A percentile compares a stretch with the other conserved stretches of the same genome.
These are phyloP conservation scores for Porogramme epimiltina DNA, from an alignment of 1,284 basidiomycete genomes.

Conservation along the genomic window DNA sequence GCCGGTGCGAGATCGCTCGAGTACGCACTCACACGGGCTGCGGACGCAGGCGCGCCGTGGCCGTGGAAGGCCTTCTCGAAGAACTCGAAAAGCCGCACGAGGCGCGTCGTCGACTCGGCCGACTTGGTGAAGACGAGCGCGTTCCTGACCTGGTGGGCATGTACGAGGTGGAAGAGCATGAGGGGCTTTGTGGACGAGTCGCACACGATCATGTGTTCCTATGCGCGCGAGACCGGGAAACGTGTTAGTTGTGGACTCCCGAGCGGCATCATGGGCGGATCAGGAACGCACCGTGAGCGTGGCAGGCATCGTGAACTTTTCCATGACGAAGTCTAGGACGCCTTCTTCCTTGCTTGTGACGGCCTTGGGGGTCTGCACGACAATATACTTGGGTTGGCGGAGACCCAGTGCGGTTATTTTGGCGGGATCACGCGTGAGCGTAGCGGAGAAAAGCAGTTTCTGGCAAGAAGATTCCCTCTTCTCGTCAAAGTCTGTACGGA, in stretches of 20 bases:
- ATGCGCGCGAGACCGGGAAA: background rate
- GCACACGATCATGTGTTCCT: slow-evolving; percentile 91
- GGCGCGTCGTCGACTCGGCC: slow-evolving; percentile 85
- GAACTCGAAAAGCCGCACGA: slow-evolving; percentile 83
- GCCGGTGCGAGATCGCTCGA: slow-evolving; percentile 82
- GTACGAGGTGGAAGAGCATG: slow-evolving; percentile 85
- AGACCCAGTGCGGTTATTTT: slow-evolving; percentile 87
- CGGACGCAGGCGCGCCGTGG: slow-evolving; percentile 39
- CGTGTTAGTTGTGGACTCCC: no score
- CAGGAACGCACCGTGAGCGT: slow-evolving; percentile 71
- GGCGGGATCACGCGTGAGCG: slow-evolving; percentile 91
- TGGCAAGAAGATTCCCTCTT: slow-evolving; percentile 74
- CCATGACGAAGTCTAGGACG: slow-evolving; percentile 60
- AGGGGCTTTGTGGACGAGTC: slow-evolving; percentile 86
- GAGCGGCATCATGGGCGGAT: no score
- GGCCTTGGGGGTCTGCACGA: slow-evolving; percentile 59
- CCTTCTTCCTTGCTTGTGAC: slow-evolving; percentile 36
- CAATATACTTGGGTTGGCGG: slow-evolving; percentile 84
- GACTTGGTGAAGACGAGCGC: slow-evolving; percentile 96
- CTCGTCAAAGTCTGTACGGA: slow-evolving; percentile 56
- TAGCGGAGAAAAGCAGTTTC: slow-evolving; percentile 96
- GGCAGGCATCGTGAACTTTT: slow-evolving; percentile 83
- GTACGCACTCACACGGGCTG: slow-evolving; percentile 60
- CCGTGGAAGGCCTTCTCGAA: slow-evolving; percentile 63
- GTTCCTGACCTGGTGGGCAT: slow-evolving; percentile 58